phyloP scores from a whole-genome alignment of 148 eudicot species.

The Camellia granthamiana region DNA sequence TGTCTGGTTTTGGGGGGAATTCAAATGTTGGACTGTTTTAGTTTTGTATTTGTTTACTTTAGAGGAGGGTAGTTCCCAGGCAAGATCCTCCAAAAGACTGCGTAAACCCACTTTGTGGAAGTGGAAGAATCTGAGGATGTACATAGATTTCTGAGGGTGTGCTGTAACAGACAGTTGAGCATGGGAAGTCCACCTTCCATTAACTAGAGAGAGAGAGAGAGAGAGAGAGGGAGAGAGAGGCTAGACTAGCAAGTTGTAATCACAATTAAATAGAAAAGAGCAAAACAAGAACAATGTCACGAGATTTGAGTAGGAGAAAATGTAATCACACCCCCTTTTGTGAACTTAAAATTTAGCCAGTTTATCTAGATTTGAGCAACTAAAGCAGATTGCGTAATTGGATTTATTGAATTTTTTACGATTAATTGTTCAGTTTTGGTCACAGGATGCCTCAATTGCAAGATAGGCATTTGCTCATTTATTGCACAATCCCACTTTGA shows the following conservation, averaged over 20 bases:
- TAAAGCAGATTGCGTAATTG: too few relatives aligned
- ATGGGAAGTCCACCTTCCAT: constrained; percentile 52
- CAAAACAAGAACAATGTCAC: not conserved
- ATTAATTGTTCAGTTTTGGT: too few relatives aligned
- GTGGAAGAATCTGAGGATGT: constrained; percentile 28
- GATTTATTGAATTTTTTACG: too few relatives aligned
- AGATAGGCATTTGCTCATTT: too few relatives aligned
- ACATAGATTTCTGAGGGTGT: constrained; percentile 44
- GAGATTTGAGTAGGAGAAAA: too few relatives aligned
- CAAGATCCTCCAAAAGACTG: constrained; percentile 53
- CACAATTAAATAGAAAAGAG: constrained; percentile 17
- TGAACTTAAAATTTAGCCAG: too few relatives aligned
- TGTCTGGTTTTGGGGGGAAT: too few relatives aligned
- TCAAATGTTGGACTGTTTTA: too few relatives aligned
- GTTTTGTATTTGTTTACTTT: constrained; percentile 28
- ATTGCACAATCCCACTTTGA: too few relatives aligned
- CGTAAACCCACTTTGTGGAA: constrained; percentile 45
- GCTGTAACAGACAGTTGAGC: constrained; percentile 45
- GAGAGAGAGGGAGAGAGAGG: not conserved
- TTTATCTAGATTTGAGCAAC: too few relatives aligned
- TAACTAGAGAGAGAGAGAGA: not conserved
- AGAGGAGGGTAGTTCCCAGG: constrained; percentile 59
- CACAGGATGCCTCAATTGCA: too few relatives aligned
- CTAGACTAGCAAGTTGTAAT: not conserved
- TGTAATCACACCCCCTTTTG: too few relatives aligned